Percentiles rank a stretch among this genome's conserved stretches.
Evolutionary conservation across 2,329 filamentous ascomycete species (phyloP).

Genomic region (Penicillium vulpinum): DNA sequence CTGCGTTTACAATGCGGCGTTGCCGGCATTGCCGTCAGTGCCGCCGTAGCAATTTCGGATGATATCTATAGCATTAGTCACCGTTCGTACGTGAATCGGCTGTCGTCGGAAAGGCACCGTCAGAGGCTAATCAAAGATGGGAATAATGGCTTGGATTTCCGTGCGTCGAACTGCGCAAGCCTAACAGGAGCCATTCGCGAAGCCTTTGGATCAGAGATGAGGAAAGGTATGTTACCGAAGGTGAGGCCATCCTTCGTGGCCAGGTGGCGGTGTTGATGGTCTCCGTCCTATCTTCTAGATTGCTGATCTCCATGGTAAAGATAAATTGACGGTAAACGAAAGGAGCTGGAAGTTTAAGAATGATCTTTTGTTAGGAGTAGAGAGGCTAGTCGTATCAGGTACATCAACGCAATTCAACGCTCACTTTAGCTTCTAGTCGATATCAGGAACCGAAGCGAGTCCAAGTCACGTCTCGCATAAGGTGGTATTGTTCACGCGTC

Average conservation of each 20-base stretch:
- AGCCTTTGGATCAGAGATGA: too few relatives aligned
- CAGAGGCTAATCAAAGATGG: too few relatives aligned
- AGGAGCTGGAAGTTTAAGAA: background rate
- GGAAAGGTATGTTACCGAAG: too few relatives aligned
- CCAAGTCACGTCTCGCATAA: background rate
- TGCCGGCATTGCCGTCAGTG: conserved; percentile 9
- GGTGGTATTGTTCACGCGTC: background rate
- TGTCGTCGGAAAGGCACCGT: background rate
- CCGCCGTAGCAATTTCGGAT: conserved; percentile 6
- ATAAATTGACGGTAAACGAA: background rate
- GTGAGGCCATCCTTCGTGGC: too few relatives aligned
- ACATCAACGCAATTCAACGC: background rate
- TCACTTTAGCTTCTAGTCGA: background rate
- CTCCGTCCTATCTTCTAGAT: background rate
- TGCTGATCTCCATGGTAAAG: background rate
- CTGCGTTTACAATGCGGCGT: conserved; percentile 27
- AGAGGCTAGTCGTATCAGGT: too few relatives aligned
- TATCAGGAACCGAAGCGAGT: background rate
- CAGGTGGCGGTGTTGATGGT: background rate
- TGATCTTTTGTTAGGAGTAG: background rate
- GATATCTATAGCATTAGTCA: background rate
- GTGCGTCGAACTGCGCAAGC: too few relatives aligned
- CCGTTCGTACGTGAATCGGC: background rate
- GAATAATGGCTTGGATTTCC: too few relatives aligned
- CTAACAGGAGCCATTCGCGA: too few relatives aligned